Base-by-base conservation (phyloP, 2,329 filamentous ascomycete genomes). In the Rugonectria rugulosa region DNA sequence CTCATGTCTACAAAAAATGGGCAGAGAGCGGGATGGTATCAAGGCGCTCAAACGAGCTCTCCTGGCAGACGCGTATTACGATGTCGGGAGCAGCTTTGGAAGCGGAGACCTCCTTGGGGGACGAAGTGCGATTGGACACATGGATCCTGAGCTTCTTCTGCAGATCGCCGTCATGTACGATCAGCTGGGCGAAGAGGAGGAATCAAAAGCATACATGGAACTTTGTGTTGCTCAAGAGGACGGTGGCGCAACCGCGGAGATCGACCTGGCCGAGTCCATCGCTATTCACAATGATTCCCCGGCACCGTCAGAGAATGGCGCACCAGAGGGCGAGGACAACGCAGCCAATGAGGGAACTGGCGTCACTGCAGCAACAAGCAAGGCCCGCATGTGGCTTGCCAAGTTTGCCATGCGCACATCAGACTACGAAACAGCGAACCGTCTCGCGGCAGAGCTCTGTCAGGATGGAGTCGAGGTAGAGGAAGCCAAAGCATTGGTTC, bases 391-490 rank as follows among this genome's bases (percentile, higher is more conserved):
- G 80, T 99, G 95, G 95, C 84, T 99, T 53, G 95, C 95, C 14
- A 86, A 87, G 52, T 89, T 88, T 76, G 89, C 92, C 11, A 89
- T 96, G 77, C 82, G 85, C 31, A 84, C 83, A 10, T 87, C 87
- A 32, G 92, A 97, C 72, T 91, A 91, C 66, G 79, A 82, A 26
- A 84, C 89, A 17, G 91, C 92, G 4, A 89, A 90, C 75, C 86
- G 91, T 59, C 77, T 98, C 36, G 93, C 92, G 1, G 92, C 88
- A 58, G 95, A 99, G 75, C 79, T 99, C 40, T 97, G 93, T 71
- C 92, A 97, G 74, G 95, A 99, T 73, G 95, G 95, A 1, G 88
- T 96, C 21, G 95, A 98, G 74, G 92, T 98, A 2, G 95, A 99
- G 72, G 95, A 99, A 74, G 95, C 95, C 23, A 98, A 98, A 76